phyloP scores from a whole-genome alignment of 129 eudicot genomes.

The Dittrichia graveolens region DNA sequence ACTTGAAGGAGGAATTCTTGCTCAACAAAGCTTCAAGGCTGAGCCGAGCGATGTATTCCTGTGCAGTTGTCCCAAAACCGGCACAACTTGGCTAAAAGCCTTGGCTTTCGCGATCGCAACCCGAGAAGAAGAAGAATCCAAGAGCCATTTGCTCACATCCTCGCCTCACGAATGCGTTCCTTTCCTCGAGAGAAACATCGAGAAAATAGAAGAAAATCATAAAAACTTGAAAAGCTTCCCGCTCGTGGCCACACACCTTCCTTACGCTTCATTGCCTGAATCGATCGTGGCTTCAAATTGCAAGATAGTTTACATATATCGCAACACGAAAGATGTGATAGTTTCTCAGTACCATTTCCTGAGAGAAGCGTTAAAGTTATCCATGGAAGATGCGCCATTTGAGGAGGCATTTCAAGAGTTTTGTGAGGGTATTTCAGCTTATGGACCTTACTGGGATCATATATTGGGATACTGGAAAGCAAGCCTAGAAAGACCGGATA shows the following conservation, averaged over 20 bases:
- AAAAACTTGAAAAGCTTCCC: neutral
- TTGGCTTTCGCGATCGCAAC: neutral
- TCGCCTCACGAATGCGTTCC: neutral
- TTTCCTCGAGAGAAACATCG: neutral
- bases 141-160: neutral
- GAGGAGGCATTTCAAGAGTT: constrained; percentile 1
- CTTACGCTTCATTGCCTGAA: neutral
- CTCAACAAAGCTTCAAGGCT: constrained; percentile 6
- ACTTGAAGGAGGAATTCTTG: neutral
- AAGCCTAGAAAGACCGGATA: neutral
- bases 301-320: neutral
- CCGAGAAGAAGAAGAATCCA: neutral
- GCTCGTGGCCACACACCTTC: neutral
- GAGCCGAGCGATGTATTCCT: no score
- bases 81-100: no score
- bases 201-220: neutral
- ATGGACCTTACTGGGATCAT: neutral
- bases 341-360: neutral
- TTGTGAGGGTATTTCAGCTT: neutral
- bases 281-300: neutral
- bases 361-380: neutral
- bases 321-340: neutral
- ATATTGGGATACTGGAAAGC: constrained; percentile 1
- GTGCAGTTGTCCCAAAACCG: no score
- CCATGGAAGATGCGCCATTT: constrained; percentile 1